Conservation (phyloP, 2,329 filamentous ascomycete species). For the Fusarium luffae region DNA sequence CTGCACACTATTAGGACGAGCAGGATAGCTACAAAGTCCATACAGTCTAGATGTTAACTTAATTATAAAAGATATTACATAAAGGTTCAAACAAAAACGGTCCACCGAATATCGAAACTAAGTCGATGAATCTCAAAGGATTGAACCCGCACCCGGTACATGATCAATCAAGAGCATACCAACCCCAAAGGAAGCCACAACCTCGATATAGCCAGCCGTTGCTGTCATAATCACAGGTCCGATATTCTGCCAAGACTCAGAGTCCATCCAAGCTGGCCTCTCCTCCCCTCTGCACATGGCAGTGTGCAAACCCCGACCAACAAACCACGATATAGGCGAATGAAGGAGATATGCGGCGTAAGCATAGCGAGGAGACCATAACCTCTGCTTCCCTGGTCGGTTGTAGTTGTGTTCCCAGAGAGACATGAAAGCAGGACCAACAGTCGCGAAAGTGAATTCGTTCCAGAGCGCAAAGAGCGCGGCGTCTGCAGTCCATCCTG, state of each 20-base stretch:
- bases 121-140: not conserved
- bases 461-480: slow-evolving; percentile 4
- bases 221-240: slow-evolving; percentile 3
- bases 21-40: too few species aligned
- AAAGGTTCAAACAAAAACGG: too few species aligned
- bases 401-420: slow-evolving; percentile 6
- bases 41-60: too few species aligned
- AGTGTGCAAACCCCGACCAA: not conserved
- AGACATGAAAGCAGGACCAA: slow-evolving; percentile 6
- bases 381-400: not conserved
- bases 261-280: slow-evolving; percentile 8
- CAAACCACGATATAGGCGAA: slow-evolving; percentile 5
- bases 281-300: not conserved
- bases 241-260: slow-evolving; percentile 2
- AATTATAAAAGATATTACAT: too few species aligned
- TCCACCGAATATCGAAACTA: too few species aligned
- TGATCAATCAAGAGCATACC: slow-evolving; percentile 1
- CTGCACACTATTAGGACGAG: too few species aligned
- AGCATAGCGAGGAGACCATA: slow-evolving; percentile 6
- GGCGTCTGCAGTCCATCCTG: not conserved
- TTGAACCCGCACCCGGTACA: not conserved
- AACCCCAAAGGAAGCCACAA: not conserved
- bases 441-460: slow-evolving; percentile 3
- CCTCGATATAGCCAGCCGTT: slow-evolving; percentile 3
- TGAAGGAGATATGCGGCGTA: slow-evolving; percentile 4